Evolutionary conservation across 2,329 filamentous ascomycete genomes (phyloP).

Genomic region (Microascus cirrosus): DNA sequence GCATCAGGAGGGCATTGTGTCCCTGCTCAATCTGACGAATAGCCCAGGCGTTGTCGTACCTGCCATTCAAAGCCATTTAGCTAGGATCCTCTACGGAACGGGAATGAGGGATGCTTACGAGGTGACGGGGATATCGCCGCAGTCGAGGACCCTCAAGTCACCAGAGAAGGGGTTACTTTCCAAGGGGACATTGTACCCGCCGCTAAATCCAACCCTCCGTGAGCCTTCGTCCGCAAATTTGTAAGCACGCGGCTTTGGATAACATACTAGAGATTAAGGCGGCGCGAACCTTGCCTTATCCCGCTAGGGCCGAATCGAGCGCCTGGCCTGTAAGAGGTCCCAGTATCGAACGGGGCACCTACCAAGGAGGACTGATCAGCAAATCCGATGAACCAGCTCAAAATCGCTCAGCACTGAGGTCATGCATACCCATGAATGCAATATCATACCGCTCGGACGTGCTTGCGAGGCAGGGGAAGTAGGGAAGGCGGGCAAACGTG

Average conservation of each 20-base stretch:
- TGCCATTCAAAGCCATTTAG: not conserved
- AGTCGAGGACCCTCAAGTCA: slow-evolving; percentile 75
- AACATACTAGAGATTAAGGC: slow-evolving; percentile 78
- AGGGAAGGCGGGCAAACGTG: slow-evolving; percentile 60
- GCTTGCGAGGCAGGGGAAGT: slow-evolving; percentile 58
- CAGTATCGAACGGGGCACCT: slow-evolving; percentile 60
- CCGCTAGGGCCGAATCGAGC: slow-evolving; percentile 79
- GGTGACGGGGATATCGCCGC: slow-evolving; percentile 79
- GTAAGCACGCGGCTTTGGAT: slow-evolving; percentile 57
- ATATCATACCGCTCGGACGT: slow-evolving; percentile 57
- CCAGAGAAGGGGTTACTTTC: slow-evolving; percentile 72
- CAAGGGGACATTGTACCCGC: slow-evolving; percentile 77
- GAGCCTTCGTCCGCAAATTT: slow-evolving; percentile 16
- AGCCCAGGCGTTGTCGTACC: slow-evolving; percentile 63
- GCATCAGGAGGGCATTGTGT: slow-evolving; percentile 53
- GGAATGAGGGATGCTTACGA: slow-evolving; percentile 56
- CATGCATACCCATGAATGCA: slow-evolving; percentile 58
- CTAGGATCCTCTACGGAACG: not conserved
- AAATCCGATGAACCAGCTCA: slow-evolving; percentile 45
- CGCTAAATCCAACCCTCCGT: slow-evolving; percentile 35
- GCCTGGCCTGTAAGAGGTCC: slow-evolving; percentile 68
- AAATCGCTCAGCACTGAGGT: slow-evolving; percentile 48
- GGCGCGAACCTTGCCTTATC: slow-evolving; percentile 72
- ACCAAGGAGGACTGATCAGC: slow-evolving; percentile 44
- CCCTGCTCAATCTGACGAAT: slow-evolving; percentile 76